Conservation (phyloP, 306 rosid genomes). For the Gastrolobium bilobum region DNA sequence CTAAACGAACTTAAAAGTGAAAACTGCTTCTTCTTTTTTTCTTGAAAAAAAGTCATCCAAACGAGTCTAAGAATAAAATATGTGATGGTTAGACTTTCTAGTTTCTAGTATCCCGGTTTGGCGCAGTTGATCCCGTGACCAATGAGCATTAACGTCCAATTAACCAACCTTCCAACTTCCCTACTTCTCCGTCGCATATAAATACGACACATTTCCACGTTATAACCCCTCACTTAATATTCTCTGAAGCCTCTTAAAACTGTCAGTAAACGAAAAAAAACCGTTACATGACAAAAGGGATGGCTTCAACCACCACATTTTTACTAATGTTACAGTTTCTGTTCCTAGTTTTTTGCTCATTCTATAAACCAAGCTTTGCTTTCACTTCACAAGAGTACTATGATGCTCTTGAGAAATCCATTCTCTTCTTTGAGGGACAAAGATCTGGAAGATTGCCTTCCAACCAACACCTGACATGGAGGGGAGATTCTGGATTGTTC, state of each 20-base stretch:
- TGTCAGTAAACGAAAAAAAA: neutral
- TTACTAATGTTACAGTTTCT: conserved; percentile 39
- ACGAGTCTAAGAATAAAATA: conserved; percentile 40
- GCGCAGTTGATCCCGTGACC: conserved; percentile 79
- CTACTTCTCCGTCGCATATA: conserved; percentile 45
- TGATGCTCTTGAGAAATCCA: conserved; percentile 79
- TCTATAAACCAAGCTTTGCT: conserved; percentile 48
- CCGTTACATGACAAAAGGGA: neutral
- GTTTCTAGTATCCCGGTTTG: conserved; percentile 49
- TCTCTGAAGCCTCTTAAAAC: neutral
- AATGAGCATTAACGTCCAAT: conserved; percentile 49
- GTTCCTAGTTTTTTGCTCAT: conserved; percentile 38
- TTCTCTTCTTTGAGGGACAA: conserved; percentile 90
- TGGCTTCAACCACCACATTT: conserved; percentile 51
- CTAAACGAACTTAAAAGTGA: too few relatives aligned
- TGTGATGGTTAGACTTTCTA: conserved; percentile 24
- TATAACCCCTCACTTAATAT: neutral
- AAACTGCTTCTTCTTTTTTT: too few relatives aligned
- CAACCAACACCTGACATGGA: conserved; percentile 71
- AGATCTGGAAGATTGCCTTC: conserved; percentile 80
- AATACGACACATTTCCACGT: conserved; percentile 38
- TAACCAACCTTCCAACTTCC: conserved; percentile 58
- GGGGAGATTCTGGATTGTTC: conserved; percentile 81
- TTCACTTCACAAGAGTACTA: conserved; percentile 73
- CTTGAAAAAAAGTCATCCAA: too few relatives aligned